phyloP scores from a whole-genome alignment of 1,284 basidiomycete species.

The Microbotryum saponariae region DNA sequence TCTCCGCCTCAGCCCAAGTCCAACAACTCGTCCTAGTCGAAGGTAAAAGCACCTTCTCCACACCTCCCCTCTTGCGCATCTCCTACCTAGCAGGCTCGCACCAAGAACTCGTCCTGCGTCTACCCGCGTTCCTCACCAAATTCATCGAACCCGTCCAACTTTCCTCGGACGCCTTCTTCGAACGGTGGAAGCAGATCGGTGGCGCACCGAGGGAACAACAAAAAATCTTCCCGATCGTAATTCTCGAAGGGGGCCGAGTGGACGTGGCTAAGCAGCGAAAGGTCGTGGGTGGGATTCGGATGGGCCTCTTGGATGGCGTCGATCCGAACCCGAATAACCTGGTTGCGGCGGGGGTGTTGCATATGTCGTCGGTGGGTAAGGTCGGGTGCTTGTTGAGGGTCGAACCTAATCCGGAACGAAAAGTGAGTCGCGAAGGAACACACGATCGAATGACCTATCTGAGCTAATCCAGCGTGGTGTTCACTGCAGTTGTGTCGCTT shows the following conservation, averaged over 20 bases:
- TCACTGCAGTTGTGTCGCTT: constrained; percentile 70
- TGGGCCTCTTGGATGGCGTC: constrained; percentile 62
- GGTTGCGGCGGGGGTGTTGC: constrained; percentile 85
- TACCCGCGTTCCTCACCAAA: constrained; percentile 81
- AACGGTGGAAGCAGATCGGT: constrained; percentile 95
- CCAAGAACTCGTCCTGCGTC: constrained; percentile 71
- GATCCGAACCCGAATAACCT: constrained; percentile 62
- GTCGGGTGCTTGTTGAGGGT: constrained; percentile 87
- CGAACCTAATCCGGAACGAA: constrained; percentile 91
- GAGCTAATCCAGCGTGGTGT: constrained; percentile 6
- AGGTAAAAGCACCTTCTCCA: constrained; percentile 77
- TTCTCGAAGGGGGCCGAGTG: constrained; percentile 55
- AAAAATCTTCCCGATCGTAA: constrained; percentile 73
- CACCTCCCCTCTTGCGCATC: constrained; percentile 71
- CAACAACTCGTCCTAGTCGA: constrained; percentile 91
- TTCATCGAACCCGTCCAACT: constrained; percentile 91
- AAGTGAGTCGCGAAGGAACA: constrained; percentile 50
- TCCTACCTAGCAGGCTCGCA: constrained; percentile 89
- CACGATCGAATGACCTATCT: background rate
- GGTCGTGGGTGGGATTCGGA: constrained; percentile 64
- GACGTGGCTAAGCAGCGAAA: constrained; percentile 65
- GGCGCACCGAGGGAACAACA: constrained; percentile 89
- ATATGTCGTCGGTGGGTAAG: constrained; percentile 78
- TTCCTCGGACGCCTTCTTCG: constrained; percentile 79
- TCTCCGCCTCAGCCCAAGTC: constrained; percentile 74